A percentile compares a stretch with the other conserved stretches of the same genome.
Evolutionary conservation across 345 rosid genomes (phyloP).

Genomic region (Bretschneidera sinensis): DNA sequence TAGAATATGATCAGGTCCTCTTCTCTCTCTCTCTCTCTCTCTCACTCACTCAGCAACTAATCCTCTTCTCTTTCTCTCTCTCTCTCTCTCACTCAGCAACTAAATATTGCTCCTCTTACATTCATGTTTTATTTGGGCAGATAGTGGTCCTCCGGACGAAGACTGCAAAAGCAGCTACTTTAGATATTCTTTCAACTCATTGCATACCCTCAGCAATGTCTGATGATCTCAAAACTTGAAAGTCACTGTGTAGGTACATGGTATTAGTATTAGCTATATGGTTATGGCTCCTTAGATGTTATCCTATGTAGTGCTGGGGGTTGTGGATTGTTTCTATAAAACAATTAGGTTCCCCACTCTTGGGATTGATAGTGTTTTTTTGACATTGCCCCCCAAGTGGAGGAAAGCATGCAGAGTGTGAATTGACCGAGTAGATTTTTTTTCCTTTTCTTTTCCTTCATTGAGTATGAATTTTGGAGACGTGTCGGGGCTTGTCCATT

Average conservation of each 20-base stretch:
- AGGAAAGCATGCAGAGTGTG: not conserved
- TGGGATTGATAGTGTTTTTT: not conserved
- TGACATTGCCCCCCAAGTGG: not conserved
- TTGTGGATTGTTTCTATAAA: not conserved
- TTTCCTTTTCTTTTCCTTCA: no score
- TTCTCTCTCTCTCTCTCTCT: constrained; percentile 3
- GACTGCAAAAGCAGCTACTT: constrained; percentile 55
- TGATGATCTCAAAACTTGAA: constrained; percentile 51
- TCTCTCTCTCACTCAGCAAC: not conserved
- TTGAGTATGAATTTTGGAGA: not conserved
- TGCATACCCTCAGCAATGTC: constrained; percentile 68
- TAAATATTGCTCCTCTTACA: not conserved
- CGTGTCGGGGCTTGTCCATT: not conserved
- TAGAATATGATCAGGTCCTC: constrained; percentile 55
- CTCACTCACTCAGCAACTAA: no score
- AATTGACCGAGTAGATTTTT: not conserved
- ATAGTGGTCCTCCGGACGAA: constrained; percentile 47
- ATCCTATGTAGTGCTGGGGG: not conserved
- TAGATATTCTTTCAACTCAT: constrained; percentile 54
- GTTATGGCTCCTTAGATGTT: not conserved
- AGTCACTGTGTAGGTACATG: not conserved
- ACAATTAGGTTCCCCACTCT: not conserved
- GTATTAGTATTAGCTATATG: not conserved
- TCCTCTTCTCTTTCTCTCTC: no score
- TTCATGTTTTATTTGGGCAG: constrained; percentile 24